Conservation (phyloP, 169 alveolate species). For the Plasmodium fragile region DNA sequence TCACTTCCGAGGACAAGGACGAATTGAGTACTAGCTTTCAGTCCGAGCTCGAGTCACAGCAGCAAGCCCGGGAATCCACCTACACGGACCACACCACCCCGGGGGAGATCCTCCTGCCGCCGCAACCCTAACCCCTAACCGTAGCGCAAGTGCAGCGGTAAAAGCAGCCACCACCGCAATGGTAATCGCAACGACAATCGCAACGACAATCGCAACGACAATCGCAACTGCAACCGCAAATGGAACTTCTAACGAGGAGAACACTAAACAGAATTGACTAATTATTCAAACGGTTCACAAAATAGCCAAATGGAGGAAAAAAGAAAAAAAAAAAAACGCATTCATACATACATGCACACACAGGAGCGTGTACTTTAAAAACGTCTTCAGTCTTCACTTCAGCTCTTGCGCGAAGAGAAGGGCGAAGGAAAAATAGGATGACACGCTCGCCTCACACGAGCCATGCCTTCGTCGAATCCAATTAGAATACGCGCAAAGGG, state of each 20-base stretch:
- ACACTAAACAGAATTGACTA: neutral
- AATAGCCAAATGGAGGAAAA: neutral
- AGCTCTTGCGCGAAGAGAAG: neutral
- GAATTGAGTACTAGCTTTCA: slow-evolving; percentile 2
- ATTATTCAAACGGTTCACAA: neutral
- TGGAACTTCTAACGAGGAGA: neutral
- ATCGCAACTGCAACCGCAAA: neutral
- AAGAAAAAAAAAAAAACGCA: neutral
- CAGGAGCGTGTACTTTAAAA: neutral
- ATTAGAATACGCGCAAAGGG: neutral
- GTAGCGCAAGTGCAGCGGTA: too few species aligned
- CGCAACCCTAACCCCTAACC: neutral
- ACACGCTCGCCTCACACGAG: neutral
- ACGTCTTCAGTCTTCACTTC: slow-evolving; percentile 1
- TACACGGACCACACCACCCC: neutral
- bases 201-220: too few species aligned
- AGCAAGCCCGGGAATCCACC: neutral
- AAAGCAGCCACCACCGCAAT: too few species aligned
- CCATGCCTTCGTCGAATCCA: neutral
- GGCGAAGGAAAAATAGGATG: neutral
- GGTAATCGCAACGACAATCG: too few species aligned
- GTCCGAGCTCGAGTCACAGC: neutral
- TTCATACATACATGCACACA: neutral
- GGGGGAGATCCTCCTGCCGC: neutral
- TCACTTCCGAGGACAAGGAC: slow-evolving; percentile 19